phyloP scores from a whole-genome alignment of 768 basidiomycete species.

The Leccinum olivaceopallidum region DNA sequence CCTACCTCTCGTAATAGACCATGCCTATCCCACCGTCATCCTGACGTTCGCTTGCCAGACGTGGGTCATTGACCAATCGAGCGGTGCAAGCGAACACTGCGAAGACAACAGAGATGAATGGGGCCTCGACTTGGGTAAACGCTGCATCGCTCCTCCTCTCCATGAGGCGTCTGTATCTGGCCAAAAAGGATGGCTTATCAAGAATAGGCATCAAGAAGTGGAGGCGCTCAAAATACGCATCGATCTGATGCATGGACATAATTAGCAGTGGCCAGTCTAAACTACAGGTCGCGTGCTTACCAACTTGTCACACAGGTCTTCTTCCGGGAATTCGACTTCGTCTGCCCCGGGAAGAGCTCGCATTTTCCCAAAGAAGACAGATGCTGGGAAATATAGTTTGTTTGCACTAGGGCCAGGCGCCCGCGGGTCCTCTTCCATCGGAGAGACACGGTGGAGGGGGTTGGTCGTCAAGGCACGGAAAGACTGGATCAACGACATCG shows the following conservation, averaged over 20 bases:
- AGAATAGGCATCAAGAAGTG: slow-evolving; percentile 89
- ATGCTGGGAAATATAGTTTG: slow-evolving; percentile 85
- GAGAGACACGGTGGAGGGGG: slow-evolving; percentile 75
- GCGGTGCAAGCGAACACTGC: slow-evolving; percentile 91
- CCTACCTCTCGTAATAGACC: slow-evolving; percentile 86
- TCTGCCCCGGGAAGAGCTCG: slow-evolving; percentile 79
- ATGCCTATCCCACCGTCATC: slow-evolving; percentile 88
- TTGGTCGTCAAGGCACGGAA: slow-evolving; percentile 76
- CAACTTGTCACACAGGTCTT: slow-evolving; percentile 84
- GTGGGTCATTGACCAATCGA: slow-evolving; percentile 71
- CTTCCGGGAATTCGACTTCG: slow-evolving; percentile 84
- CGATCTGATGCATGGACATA: slow-evolving; percentile 52
- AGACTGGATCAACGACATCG: slow-evolving; percentile 89
- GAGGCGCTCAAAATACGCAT: slow-evolving; percentile 83
- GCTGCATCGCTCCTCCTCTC: slow-evolving; percentile 55
- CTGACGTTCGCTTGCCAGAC: slow-evolving; percentile 55
- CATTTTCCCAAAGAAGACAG: slow-evolving; percentile 85
- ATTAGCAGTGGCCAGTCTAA: slow-evolving; percentile 20
- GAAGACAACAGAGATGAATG: slow-evolving; percentile 82
- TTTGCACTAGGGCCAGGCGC: slow-evolving; percentile 79
- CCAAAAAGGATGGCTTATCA: slow-evolving; percentile 82
- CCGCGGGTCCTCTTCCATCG: slow-evolving; percentile 81
- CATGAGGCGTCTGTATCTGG: slow-evolving; percentile 73
- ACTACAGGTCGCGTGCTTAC: slow-evolving; percentile 44
- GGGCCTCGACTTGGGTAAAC: slow-evolving; percentile 59